Conservation (phyloP, 805 yeast genomes). For the Saccharomycopsis malanga region DNA sequence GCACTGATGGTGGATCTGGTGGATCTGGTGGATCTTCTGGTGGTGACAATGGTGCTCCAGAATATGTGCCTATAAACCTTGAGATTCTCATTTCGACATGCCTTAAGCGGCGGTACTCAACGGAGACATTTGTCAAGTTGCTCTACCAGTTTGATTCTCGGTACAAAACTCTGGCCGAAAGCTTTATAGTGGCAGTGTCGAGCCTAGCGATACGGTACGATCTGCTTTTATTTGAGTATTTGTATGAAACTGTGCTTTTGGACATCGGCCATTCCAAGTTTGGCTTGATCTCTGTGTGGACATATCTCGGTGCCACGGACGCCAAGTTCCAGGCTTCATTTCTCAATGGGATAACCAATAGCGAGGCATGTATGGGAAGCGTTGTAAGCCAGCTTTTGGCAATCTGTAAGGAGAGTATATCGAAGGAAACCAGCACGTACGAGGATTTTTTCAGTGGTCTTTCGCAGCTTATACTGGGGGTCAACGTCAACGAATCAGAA, state of each 20-base stretch:
- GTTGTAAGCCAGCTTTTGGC: background rate
- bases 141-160: conserved; percentile 6
- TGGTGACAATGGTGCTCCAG: no score
- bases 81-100: conserved; percentile 4
- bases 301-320: background rate
- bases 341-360: background rate
- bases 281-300: conserved; percentile 4
- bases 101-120: conserved; percentile 5
- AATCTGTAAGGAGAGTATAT: background rate
- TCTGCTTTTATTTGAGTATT: conserved; percentile 1
- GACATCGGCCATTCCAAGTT: conserved; percentile 3
- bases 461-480: background rate
- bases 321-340: conserved; percentile 1
- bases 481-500: background rate
- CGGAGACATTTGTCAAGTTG: conserved; percentile 1
- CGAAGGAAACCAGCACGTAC: background rate
- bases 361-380: background rate
- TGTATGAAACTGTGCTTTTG: background rate
- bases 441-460: background rate
- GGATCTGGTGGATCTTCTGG: no score
- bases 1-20: background rate
- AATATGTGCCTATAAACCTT: conserved; percentile 3
- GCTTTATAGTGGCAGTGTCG: background rate
- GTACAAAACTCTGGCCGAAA: conserved; percentile 1
- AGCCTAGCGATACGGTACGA: background rate